Percentiles rank a stretch among this genome's conserved stretches.
Evolutionary conservation across 169 alveolate genomes (phyloP).

Genomic region (Eimeria maxima): DNA sequence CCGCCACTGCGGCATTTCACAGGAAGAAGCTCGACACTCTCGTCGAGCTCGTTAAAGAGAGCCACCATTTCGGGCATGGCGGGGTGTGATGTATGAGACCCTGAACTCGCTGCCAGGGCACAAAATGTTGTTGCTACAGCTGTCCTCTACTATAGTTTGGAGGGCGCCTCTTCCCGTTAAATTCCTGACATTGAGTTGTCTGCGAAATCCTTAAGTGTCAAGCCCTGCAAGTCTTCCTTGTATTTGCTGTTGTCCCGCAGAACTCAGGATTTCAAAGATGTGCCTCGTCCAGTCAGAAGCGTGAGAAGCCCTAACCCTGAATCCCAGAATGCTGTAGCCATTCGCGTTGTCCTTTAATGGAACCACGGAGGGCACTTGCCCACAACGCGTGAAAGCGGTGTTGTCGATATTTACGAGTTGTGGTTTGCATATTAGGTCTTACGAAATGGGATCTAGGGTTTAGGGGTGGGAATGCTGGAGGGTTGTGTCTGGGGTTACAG

Average conservation of each 20-base stretch:
- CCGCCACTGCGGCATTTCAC: no score
- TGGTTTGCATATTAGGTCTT: neutral
- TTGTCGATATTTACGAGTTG: neutral
- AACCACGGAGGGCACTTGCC: no score
- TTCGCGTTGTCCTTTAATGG: no score
- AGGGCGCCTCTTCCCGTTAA: no score
- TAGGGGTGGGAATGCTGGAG: neutral
- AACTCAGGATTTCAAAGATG: conserved; percentile 67
- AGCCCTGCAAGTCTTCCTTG: neutral
- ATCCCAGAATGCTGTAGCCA: neutral
- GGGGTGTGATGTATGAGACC: no score
- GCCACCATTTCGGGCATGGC: no score
- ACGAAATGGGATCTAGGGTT: neutral
- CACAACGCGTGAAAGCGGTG: no score
- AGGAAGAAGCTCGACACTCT: no score
- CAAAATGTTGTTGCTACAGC: neutral
- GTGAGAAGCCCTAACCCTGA: conserved; percentile 15
- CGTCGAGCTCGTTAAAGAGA: no score
- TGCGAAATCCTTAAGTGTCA: neutral
- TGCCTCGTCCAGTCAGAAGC: conserved; percentile 65
- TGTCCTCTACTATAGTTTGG: no score
- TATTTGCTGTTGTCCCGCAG: conserved; percentile 11
- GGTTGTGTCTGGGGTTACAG: conserved; percentile 4
- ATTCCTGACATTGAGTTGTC: no score
- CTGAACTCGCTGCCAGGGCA: no score